Conservation (phyloP, 2,329 filamentous ascomycete species). For the Cladobotryum protrusum region DNA sequence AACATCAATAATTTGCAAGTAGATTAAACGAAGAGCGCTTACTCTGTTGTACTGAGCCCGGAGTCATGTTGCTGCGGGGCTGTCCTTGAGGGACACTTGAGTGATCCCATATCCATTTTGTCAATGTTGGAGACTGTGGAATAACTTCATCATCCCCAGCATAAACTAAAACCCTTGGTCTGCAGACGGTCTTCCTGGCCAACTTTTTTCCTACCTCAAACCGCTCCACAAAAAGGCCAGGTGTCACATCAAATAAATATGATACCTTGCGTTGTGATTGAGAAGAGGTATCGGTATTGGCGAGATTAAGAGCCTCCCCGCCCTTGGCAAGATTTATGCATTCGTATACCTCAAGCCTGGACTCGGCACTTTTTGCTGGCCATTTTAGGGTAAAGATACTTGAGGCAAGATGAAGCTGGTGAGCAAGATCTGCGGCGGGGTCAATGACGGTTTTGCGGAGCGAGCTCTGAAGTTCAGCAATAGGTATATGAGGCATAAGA, state of each 20-base stretch:
- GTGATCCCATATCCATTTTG: constrained; percentile 29
- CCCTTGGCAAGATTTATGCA: constrained; percentile 29
- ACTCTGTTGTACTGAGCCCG: constrained; percentile 19
- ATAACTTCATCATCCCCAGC: constrained; percentile 19
- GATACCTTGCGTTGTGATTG: constrained; percentile 24
- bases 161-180: constrained; percentile 29
- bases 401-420: constrained; percentile 29
- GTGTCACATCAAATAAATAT: constrained; percentile 32
- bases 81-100: constrained; percentile 15
- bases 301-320: constrained; percentile 24
- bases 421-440: constrained; percentile 31
- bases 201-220: constrained; percentile 28
- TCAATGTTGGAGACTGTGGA: constrained; percentile 26
- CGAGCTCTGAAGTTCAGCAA: constrained; percentile 26
- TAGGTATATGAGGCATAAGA: constrained; percentile 21
- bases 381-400: constrained; percentile 32
- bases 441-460: constrained; percentile 28
- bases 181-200: constrained; percentile 26
- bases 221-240: constrained; percentile 32
- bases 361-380: constrained; percentile 30
- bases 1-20: no score
- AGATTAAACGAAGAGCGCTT: constrained; percentile 13
- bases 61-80: constrained; percentile 7
- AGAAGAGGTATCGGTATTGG: constrained; percentile 23
- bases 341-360: constrained; percentile 32